phyloP scores from a whole-genome alignment of 176 grass and related monocot species.

The Juncus effusus region DNA sequence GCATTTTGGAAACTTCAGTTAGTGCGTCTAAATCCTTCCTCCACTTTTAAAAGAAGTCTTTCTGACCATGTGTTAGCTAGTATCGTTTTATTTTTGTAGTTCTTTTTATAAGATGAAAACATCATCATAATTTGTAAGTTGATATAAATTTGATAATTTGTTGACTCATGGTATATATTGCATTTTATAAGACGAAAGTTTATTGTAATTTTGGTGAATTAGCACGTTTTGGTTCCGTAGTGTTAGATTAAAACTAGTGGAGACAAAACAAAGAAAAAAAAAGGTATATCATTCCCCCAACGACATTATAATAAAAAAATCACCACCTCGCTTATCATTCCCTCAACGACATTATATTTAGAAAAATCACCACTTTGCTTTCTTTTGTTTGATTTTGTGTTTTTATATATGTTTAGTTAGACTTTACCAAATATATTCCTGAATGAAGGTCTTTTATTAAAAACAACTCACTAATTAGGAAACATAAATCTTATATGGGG shows the following conservation, averaged over 20 bases:
- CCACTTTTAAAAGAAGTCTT: slow-evolving; percentile 13
- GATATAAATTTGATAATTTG: neutral
- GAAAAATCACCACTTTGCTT: too few relatives aligned
- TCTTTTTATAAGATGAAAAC: too few relatives aligned
- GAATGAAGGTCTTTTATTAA: too few relatives aligned
- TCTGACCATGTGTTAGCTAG: too few relatives aligned
- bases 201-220: neutral
- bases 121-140: too few relatives aligned
- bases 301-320: neutral
- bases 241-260: neutral
- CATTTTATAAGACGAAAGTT: too few relatives aligned
- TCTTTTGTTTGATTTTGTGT: too few relatives aligned
- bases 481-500: too few relatives aligned
- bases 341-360: neutral
- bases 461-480: too few relatives aligned
- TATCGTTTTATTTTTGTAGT: too few relatives aligned
- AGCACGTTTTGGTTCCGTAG: neutral
- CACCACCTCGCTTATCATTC: neutral
- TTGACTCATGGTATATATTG: neutral
- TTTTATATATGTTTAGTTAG: too few relatives aligned
- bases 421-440: too few relatives aligned
- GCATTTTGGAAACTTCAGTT: neutral
- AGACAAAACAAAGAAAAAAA: neutral
- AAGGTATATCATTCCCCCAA: neutral
- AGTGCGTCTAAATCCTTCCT: slow-evolving; percentile 15